phyloP scores from a whole-genome alignment of 345 rosid species.

The Acer yangbiense region DNA sequence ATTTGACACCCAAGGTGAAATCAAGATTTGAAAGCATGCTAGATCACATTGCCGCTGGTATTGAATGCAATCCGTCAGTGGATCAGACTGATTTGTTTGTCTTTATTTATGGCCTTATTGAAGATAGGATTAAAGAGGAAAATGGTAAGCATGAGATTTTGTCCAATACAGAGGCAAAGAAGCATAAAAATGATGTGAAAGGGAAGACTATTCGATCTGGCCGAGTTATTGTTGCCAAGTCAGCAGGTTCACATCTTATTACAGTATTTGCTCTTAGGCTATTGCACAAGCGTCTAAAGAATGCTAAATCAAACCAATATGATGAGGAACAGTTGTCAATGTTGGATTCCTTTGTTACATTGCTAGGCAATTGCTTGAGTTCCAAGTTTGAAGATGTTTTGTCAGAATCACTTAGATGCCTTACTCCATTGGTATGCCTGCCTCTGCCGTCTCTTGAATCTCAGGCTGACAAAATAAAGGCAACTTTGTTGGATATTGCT shows the following conservation, averaged over 20 bases:
- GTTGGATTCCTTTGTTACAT: slow-evolving; percentile 84
- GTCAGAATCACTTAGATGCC: slow-evolving; percentile 74
- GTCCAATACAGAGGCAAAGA: slow-evolving; percentile 30
- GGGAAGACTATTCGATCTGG: slow-evolving; percentile 30
- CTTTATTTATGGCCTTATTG: slow-evolving; percentile 63
- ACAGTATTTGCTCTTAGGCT: slow-evolving; percentile 76
- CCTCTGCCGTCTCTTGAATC: slow-evolving; percentile 76
- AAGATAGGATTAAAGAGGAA: slow-evolving; percentile 59
- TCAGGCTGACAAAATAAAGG: slow-evolving; percentile 76
- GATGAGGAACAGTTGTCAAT: slow-evolving; percentile 49
- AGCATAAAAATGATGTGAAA: slow-evolving; percentile 28
- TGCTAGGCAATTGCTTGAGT: slow-evolving; percentile 73
- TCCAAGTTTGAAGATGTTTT: slow-evolving; percentile 84
- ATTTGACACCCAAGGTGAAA: slow-evolving; percentile 72
- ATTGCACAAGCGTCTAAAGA: slow-evolving; percentile 59
- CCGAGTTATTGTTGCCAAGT: slow-evolving; percentile 39
- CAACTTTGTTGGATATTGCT: slow-evolving; percentile 65
- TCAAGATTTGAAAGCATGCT: slow-evolving; percentile 73
- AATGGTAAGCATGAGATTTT: slow-evolving; percentile 36
- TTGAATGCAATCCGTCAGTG: slow-evolving; percentile 77
- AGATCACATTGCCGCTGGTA: slow-evolving; percentile 71
- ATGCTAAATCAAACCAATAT: slow-evolving; percentile 44
- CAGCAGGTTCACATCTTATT: slow-evolving; percentile 63
- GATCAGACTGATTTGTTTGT: slow-evolving; percentile 70
- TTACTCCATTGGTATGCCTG: slow-evolving; percentile 66